Evolutionary conservation across 495 filamentous ascomycete species (phyloP), one percentile per base, ranked within the genome.

Genomic region (Aspergillus steynii): DNA sequence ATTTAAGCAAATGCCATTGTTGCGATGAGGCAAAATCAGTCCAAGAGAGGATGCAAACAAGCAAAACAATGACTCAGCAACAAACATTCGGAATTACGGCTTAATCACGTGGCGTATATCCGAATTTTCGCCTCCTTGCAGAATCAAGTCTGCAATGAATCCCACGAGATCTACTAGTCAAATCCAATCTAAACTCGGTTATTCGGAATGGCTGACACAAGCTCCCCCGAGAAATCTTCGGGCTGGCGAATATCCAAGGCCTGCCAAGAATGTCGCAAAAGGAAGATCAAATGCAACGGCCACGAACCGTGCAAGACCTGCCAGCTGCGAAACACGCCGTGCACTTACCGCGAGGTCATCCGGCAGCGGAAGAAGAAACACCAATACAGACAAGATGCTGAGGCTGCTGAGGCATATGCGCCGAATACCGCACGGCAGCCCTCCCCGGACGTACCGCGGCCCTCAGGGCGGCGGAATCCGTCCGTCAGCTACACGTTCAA

Each of bases 241-340:
- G 67, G 67, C 9, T 77, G 74, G 74, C 74, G 77, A 29, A 77
- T 76, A 45, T 67, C 77, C 49, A 78, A 78, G 46, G 77, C 77
- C 0, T 80, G 77, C 53, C 69, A 80, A 59, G 74, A 78, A 60
- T 80, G 77, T 53, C 70, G 77, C 14, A 75, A 74, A 56, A 66
- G 76, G 59, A 80, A 80, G 63, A 79, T 80, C 66, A 72, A 73
- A 26, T 80, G 77, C 65, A 77, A 75, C 54, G 77, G 77, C 31
- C 52, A 62, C 46, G 68, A 67, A 15, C 77, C 77, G 59, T 80
- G 77, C 71, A 75, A 77, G 65, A 77, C 73, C 54, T 80, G 77
- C 51, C 65, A 76, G 15, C 56, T 68, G 51, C 66, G 76, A 6
- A 65, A 70, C 10, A 74, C 72, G 2, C 62, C 68, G 2, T 80